phyloP scores from a whole-genome alignment of 257 asterid species.

The Solanum pennellii region DNA sequence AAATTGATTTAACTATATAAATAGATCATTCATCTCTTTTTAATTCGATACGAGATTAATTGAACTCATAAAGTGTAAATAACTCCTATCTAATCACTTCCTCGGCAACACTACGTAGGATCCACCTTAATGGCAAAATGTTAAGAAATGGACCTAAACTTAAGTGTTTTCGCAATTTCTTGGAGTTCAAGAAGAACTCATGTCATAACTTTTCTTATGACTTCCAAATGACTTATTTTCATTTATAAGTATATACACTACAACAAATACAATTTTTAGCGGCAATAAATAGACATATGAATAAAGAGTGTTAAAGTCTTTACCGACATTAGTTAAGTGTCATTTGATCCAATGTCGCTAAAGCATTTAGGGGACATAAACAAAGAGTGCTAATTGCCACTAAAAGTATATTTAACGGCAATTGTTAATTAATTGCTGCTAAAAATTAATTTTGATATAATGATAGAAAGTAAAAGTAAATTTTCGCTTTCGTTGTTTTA shows the following conservation, averaged over 20 bases:
- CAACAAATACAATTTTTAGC: rapidly evolving
- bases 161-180: neutral
- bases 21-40: neutral
- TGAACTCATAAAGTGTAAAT: neutral
- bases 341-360: too few species aligned
- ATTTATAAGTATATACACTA: neutral
- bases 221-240: neutral
- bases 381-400: too few species aligned
- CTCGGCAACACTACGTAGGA: neutral
- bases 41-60: too few species aligned
- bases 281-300: too few species aligned
- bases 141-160: neutral
- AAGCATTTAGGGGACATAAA: too few species aligned
- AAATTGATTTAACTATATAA: too few species aligned
- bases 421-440: too few species aligned
- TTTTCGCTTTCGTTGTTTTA: neutral
- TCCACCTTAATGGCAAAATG: neutral
- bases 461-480: too few species aligned
- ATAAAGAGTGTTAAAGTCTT: too few species aligned
- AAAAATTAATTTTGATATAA: too few species aligned
- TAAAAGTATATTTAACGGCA: too few species aligned
- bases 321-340: too few species aligned
- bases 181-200: neutral
- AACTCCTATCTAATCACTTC: neutral
- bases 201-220: neutral